These are phyloP conservation scores for Solanum neorickii DNA, from an alignment of 257 asterid species.

Conservation along the genomic window DNA sequence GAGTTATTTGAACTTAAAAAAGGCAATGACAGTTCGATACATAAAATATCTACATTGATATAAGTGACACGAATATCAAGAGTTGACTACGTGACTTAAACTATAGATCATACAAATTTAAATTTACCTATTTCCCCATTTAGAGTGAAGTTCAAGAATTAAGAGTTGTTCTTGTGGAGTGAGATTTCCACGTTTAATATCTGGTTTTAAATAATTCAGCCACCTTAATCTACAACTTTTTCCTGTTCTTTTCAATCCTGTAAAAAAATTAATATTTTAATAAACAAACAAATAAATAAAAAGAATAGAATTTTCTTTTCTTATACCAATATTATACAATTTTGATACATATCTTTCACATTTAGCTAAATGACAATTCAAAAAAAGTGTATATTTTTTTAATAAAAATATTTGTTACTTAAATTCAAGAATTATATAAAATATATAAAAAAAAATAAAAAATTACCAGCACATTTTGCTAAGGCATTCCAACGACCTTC, in stretches of 20 bases:
- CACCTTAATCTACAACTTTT: constrained; percentile 86
- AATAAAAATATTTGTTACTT: not conserved
- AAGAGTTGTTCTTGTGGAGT: constrained; percentile 65
- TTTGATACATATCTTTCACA: not conserved
- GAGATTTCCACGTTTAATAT: constrained; percentile 66
- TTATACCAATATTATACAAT: not conserved
- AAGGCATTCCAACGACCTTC: constrained; percentile 83
- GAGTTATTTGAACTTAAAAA: not conserved
- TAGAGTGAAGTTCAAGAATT: constrained; percentile 83
- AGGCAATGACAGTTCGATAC: not conserved
- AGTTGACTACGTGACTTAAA: not conserved
- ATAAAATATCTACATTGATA: not conserved
- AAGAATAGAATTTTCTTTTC: not conserved
- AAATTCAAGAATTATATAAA: not conserved
- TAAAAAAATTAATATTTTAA: not conserved
- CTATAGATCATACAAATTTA: not conserved
- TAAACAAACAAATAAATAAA: too few species aligned
- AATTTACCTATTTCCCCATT: constrained; percentile 68
- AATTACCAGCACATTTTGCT: constrained; percentile 61
- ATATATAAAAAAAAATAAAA: not conserved
- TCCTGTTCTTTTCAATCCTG: constrained; percentile 84
- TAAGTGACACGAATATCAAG: not conserved
- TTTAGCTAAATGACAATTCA: not conserved
- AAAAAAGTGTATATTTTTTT: not conserved
- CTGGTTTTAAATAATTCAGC: constrained; percentile 83